These are phyloP conservation scores for Talaromyces nanjingensis DNA, from an alignment of 495 filamentous ascomycete genomes.

Conservation along the genomic window DNA sequence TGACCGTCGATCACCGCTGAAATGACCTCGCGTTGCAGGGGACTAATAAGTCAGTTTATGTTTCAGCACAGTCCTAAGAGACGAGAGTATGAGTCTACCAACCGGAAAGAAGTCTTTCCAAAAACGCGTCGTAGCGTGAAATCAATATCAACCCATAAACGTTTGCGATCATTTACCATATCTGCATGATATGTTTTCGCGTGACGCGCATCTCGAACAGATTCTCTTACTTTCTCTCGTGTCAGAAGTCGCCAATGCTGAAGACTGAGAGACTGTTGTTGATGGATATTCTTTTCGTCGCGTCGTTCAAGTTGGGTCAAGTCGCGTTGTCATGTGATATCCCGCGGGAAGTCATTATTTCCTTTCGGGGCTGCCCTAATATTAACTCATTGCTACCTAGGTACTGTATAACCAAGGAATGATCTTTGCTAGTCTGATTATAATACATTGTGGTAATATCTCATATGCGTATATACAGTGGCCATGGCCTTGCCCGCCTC, in stretches of 20 bases:
- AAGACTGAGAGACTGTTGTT: background rate
- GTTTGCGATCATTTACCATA: constrained; percentile 10
- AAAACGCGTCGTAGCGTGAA: constrained; percentile 82
- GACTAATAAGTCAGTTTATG: constrained; percentile 39
- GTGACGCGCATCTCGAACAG: background rate
- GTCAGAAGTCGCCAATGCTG: background rate
- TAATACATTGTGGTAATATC: background rate
- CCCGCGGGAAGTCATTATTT: background rate
- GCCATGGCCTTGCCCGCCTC: background rate
- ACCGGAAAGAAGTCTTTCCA: constrained; percentile 69
- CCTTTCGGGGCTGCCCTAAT: background rate
- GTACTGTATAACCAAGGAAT: background rate
- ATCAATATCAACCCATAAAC: constrained; percentile 58
- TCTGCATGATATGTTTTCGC: constrained; percentile 2
- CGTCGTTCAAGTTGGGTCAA: background rate
- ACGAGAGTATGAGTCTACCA: background rate
- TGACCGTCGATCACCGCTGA: constrained; percentile 68
- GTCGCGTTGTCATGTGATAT: constrained; percentile 6
- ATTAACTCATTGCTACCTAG: no score
- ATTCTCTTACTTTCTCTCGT: background rate
- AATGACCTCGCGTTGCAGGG: constrained; percentile 83
- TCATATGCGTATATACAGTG: background rate
- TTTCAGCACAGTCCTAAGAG: background rate
- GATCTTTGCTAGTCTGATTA: background rate
- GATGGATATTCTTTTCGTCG: background rate